A percentile compares a stretch with the other conserved stretches of the same genome.
These are phyloP conservation scores for Schwanniomyces pseudopolymorphus DNA, from an alignment of 805 yeast species.

Conservation along the genomic window DNA sequence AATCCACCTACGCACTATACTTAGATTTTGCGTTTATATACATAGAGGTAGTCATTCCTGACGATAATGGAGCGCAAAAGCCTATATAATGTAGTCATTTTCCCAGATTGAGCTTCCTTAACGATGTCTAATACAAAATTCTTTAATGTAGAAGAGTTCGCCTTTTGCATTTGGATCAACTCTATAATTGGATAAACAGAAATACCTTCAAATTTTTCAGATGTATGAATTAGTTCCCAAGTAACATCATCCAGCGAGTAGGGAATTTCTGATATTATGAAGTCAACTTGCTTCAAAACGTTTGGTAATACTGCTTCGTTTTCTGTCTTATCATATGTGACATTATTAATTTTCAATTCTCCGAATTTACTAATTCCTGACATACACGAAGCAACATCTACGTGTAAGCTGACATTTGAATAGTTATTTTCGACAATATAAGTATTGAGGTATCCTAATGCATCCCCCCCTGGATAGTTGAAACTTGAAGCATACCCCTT, in stretches of 20 bases:
- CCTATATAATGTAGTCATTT: conserved; percentile 5
- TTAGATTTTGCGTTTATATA: conserved; percentile 21
- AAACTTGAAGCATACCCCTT: conserved; percentile 64
- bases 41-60: conserved; percentile 21
- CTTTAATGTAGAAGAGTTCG: conserved; percentile 5
- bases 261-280: conserved; percentile 24
- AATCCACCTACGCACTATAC: conserved; percentile 1
- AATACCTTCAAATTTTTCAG: conserved; percentile 20
- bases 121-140: conserved; percentile 6
- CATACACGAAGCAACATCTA: conserved; percentile 83
- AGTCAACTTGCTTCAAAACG: conserved; percentile 29
- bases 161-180: conserved; percentile 7
- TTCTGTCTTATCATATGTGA: conserved; percentile 79
- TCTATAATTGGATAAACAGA: conserved; percentile 14
- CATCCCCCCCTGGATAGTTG: conserved; percentile 91
- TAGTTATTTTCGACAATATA: conserved; percentile 22
- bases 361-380: conserved; percentile 81
- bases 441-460: conserved; percentile 55
- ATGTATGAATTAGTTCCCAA: conserved; percentile 22
- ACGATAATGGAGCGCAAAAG: conserved; percentile 20
- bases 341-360: conserved; percentile 43
- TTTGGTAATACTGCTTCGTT: conserved; percentile 30
- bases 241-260: conserved; percentile 9
- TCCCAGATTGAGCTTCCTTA: conserved; percentile 9
- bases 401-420: conserved; percentile 42